A percentile compares a stretch with the other conserved stretches of the same genome.
Conservation (phyloP, 148 eudicot species). For the Fagopyrum esculentum region DNA sequence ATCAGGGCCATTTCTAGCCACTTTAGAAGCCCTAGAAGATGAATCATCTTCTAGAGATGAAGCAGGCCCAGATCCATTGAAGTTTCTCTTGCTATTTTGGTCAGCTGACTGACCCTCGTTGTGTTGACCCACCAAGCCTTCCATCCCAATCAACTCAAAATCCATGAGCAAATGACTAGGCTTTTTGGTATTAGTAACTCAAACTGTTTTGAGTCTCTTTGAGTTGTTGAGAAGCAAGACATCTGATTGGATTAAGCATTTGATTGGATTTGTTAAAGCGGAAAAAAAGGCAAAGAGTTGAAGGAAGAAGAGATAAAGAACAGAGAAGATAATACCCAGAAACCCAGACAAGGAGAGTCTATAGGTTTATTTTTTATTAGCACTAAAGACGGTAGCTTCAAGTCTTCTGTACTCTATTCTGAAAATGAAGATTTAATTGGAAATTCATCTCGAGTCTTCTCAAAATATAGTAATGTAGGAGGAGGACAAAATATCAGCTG, state of each 20-base stretch:
- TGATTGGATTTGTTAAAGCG: background rate
- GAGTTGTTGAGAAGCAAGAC: constrained; percentile 7
- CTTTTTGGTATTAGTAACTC: background rate
- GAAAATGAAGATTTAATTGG: background rate
- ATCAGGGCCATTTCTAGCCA: constrained; percentile 7
- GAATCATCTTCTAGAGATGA: constrained; percentile 14
- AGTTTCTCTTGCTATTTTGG: constrained; percentile 9
- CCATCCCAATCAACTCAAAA: constrained; percentile 15
- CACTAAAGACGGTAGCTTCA: constrained; percentile 1
- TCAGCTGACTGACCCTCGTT: background rate
- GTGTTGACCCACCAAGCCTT: constrained; percentile 14
- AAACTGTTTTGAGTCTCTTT: constrained; percentile 5
- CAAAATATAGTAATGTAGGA: background rate
- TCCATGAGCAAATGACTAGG: constrained; percentile 4
- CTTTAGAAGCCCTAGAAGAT: background rate
- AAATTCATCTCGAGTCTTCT: background rate
- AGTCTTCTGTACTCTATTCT: constrained; percentile 4
- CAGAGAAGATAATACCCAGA: constrained; percentile 11
- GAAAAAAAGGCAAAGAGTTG: background rate
- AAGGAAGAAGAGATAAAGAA: background rate
- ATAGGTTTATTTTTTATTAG: background rate
- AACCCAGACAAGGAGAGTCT: background rate
- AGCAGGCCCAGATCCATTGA: constrained; percentile 4
- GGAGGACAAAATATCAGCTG: background rate
- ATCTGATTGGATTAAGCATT: constrained; percentile 5